Evolutionary conservation across 331 rosid species (phyloP), one percentile per base, ranked within the genome.

Genomic region (Cydonia oblonga): DNA sequence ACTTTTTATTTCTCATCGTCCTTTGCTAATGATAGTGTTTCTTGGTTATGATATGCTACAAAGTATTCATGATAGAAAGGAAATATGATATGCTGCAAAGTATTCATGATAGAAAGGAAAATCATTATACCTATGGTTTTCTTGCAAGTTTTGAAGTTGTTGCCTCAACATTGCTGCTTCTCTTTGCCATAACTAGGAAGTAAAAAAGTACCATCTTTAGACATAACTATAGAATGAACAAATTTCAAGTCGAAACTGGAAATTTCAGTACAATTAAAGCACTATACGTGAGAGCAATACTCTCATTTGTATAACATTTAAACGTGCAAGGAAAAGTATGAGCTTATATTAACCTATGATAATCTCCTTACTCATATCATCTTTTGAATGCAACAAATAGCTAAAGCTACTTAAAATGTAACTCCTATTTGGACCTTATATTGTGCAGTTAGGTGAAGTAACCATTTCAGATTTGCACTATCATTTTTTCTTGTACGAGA

Each of bases 111-210:
- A 40, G 15, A 40, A 40, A 40, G 1, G 49, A 20, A 78, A 79
- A 54, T 72, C 33, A 53, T 51, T 52, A n/a, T 87, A 93, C 98
- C 98, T 75, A 73, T 90, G 97, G 69, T 57, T 93, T 84, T 87
- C 96, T 82, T 90, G 96, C 82, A 93, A 89, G 81, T 70, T 82
- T 40, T 90, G 92, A 75, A 93, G 75, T 82, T 90, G 96, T 71
- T 89, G 97, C 85, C 86, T 88, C 82, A 93, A 73, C 80, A 82
- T 76, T 79, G 90, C 88, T 78, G 89, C 97, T 80, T 93, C 98
- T 88, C 87, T 89, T 86, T 93, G 96, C 98, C 98, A 93, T 79
- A 84, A 82, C 98, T 93, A 74, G 33, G 71, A 78, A 83, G 75
- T 64, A 32, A 65, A 78, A 70, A 81, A 64, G 68, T 30, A 73